phyloP scores from a whole-genome alignment of 202 grass and related monocot genomes.

The Cymbopogon flexuosus region DNA sequence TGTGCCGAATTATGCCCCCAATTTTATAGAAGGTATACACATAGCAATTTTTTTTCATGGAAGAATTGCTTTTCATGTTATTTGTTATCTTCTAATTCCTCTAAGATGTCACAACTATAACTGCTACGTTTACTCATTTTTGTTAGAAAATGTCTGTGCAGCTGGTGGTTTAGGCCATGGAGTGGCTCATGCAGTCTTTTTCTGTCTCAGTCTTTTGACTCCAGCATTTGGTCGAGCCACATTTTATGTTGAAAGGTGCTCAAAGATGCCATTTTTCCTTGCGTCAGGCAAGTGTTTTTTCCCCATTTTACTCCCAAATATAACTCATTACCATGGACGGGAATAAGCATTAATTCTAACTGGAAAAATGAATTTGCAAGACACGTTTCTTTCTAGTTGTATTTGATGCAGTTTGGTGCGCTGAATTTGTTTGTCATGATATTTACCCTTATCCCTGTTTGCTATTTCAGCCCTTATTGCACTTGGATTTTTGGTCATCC shows the following conservation, averaged over 20 bases:
- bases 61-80: not conserved
- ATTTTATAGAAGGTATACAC: not conserved
- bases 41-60: not conserved
- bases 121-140: conserved; percentile 6
- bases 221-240: conserved; percentile 86
- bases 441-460: conserved; percentile 5
- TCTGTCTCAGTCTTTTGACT: conserved; percentile 89
- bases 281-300: conserved; percentile 45
- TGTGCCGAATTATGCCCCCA: not conserved
- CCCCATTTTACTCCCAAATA: not conserved
- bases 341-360: conserved; percentile 22
- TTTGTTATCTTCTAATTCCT: not conserved
- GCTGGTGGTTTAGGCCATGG: conserved; percentile 98
- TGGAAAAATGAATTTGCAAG: not conserved
- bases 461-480: conserved; percentile 74
- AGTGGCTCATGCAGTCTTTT: conserved; percentile 81
- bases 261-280: conserved; percentile 88
- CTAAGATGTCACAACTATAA: conserved; percentile 5
- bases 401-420: not conserved
- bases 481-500: conserved; percentile 84
- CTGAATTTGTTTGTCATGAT: not conserved
- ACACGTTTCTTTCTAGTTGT: not conserved
- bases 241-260: conserved; percentile 85
- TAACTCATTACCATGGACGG: conserved; percentile 1
- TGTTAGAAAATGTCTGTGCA: conserved; percentile 39